phyloP scores from a whole-genome alignment of 2,329 filamentous ascomycete species.

The Hypoxylon sp. region DNA sequence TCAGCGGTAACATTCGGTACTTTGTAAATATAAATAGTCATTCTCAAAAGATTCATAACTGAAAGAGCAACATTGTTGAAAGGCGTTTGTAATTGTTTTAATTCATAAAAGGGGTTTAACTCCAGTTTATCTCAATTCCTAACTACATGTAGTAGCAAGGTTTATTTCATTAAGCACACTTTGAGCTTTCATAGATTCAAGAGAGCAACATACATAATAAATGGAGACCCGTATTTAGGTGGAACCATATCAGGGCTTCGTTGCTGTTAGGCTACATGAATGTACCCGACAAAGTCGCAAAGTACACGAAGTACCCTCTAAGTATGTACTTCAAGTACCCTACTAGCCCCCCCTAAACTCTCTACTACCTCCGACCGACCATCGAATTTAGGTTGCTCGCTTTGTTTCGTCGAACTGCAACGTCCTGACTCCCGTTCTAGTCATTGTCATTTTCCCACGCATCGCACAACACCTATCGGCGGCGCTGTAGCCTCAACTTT shows the following conservation, averaged over 20 bases:
- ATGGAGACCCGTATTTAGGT: constrained; percentile 28
- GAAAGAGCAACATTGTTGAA: constrained; percentile 3
- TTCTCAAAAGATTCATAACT: not conserved
- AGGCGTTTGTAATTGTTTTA: not conserved
- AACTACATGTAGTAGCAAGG: not conserved
- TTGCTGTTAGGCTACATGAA: not conserved
- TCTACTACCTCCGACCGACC: constrained; percentile 36
- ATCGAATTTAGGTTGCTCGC: constrained; percentile 43
- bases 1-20: constrained; percentile 29
- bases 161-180: not conserved
- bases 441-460: constrained; percentile 30
- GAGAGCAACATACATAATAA: constrained; percentile 6
- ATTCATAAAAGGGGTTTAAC: not conserved
- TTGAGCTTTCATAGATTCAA: not conserved
- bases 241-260: constrained; percentile 16
- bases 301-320: constrained; percentile 14
- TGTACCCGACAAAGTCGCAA: constrained; percentile 7
- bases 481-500: constrained; percentile 38
- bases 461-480: constrained; percentile 32
- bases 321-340: constrained; percentile 30
- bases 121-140: not conserved
- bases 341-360: constrained; percentile 38
- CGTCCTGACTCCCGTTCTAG: constrained; percentile 34
- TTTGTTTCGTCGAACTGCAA: constrained; percentile 43
- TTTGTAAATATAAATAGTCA: constrained; percentile 42